These are phyloP conservation scores for Xylaria sp. DNA, from an alignment of 2,329 filamentous ascomycete genomes.

Conservation along the genomic window DNA sequence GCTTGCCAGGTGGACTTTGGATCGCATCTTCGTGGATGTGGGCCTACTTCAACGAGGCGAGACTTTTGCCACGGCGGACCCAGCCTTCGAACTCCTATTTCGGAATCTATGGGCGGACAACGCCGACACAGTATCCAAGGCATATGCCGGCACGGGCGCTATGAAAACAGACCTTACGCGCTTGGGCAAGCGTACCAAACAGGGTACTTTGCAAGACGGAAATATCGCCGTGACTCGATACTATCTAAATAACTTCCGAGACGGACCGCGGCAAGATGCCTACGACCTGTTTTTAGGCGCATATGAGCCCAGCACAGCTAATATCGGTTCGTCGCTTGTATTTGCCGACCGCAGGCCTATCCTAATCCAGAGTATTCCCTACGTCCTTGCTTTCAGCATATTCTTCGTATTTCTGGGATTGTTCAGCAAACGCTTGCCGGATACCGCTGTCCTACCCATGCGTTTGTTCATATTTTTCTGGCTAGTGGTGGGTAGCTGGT, in stretches of 20 bases:
- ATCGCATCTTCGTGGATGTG: conserved; percentile 86
- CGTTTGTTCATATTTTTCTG: conserved; percentile 85
- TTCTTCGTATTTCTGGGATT: conserved; percentile 83
- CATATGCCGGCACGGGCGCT: conserved; percentile 95
- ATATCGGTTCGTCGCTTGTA: conserved; percentile 75
- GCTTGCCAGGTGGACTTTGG: conserved; percentile 88
- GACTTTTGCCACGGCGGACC: conserved; percentile 79
- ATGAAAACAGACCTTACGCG: conserved; percentile 98
- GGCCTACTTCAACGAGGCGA: conserved; percentile 82
- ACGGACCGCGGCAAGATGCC: conserved; percentile 92
- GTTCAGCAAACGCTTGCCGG: conserved; percentile 76
- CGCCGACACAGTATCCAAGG: conserved; percentile 90
- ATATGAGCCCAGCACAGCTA: conserved; percentile 79
- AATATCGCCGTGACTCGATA: conserved; percentile 91
- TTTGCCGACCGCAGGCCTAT: conserved; percentile 88
- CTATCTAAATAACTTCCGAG: conserved; percentile 91
- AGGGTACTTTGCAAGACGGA: conserved; percentile 85
- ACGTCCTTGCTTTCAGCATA: conserved; percentile 84
- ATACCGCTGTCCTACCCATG: conserved; percentile 81
- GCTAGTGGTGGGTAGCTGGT: conserved; percentile 75
- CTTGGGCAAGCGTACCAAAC: conserved; percentile 87
- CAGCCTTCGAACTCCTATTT: conserved; percentile 88
- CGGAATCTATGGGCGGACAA: conserved; percentile 99
- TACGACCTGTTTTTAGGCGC: conserved; percentile 93
- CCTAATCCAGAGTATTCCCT: conserved; percentile 92